A percentile compares a stretch with the other conserved stretches of the same genome.
Conservation (phyloP, 164 flowering plant genomes). For the Houttuynia cordata region DNA sequence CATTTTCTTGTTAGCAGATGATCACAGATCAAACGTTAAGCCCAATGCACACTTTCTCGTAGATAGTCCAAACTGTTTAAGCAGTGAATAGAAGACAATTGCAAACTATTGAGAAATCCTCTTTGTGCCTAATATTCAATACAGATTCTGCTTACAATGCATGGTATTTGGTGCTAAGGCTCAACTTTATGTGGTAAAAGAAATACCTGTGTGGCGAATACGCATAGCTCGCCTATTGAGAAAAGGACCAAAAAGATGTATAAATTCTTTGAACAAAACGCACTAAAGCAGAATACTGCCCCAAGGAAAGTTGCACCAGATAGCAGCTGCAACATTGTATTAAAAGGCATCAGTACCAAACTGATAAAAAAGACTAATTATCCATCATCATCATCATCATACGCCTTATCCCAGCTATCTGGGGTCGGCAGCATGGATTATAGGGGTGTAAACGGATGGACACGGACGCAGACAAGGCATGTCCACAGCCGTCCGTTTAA, state of each 20-base stretch:
- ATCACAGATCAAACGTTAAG: too few species aligned
- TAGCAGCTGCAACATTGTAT: slow-evolving; percentile 47
- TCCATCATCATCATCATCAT: too few species aligned
- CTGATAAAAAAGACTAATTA: too few species aligned
- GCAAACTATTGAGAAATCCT: neutral
- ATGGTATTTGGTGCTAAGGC: neutral
- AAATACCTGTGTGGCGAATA: slow-evolving; percentile 89
- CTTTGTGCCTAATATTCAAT: too few species aligned
- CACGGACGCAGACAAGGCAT: too few species aligned
- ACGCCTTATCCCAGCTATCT: too few species aligned
- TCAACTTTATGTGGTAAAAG: neutral
- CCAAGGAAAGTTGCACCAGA: slow-evolving; percentile 72
- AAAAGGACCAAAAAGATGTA: slow-evolving; percentile 62
- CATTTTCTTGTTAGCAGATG: too few species aligned
- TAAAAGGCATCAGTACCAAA: neutral
- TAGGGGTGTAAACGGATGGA: too few species aligned
- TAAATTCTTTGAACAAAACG: slow-evolving; percentile 58
- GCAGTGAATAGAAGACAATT: neutral
- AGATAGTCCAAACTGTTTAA: too few species aligned
- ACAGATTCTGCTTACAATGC: neutral
- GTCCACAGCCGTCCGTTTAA: too few species aligned
- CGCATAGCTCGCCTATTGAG: slow-evolving; percentile 67
- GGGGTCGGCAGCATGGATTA: too few species aligned
- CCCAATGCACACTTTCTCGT: too few species aligned
- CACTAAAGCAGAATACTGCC: slow-evolving; percentile 74